Evolutionary conservation across 306 rosid genomes (phyloP), one percentile per base, ranked within the genome.

Genomic region (Castanea sativa): DNA sequence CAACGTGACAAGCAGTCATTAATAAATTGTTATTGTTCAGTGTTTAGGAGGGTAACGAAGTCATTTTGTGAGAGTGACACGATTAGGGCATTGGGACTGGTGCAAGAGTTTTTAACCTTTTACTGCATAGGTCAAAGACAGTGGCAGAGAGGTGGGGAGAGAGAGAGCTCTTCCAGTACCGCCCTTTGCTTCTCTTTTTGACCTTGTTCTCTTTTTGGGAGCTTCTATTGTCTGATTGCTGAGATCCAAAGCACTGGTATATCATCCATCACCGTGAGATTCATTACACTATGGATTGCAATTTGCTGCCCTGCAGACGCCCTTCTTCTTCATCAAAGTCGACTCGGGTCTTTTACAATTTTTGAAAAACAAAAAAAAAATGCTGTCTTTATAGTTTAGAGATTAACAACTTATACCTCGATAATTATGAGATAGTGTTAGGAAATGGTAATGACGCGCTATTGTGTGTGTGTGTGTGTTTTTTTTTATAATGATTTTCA

Each of bases 111-210:
- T 76, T 71, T 25, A 5, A 21, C 75, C 20, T 73, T 72, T 20
- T 21, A 74, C 78, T 41, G 35, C 64, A 74, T 12, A 61, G 88
- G 83, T 85, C 88, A 77, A 84, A 76, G 80, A 55, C 52, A 10
- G 72, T 55, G 63, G 55, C 65, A 71, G 78, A 20, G 21, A 21
- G 14, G 57, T 21, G 43, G 73, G 45, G 67, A 56, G 78, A 69
- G 29, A 33, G 60, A 12, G 49, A 16, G 25, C 68, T 32, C 10
- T 18, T 56, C 21, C 3, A 8, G 55, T 73, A 76, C 41, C 41
- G 0, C 76, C 51, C 73, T 49, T 15, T 63, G 59, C 8, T 77
- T 23, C 57, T 59, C 16, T 57, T 35, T 59, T 76, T 75, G 69
- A 61, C 81, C 74, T 63, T 63, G 69, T 74, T 12, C 23, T 73